Base-by-base conservation (phyloP, 2,329 filamentous ascomycete species). In the Colletotrichum sp. region DNA sequence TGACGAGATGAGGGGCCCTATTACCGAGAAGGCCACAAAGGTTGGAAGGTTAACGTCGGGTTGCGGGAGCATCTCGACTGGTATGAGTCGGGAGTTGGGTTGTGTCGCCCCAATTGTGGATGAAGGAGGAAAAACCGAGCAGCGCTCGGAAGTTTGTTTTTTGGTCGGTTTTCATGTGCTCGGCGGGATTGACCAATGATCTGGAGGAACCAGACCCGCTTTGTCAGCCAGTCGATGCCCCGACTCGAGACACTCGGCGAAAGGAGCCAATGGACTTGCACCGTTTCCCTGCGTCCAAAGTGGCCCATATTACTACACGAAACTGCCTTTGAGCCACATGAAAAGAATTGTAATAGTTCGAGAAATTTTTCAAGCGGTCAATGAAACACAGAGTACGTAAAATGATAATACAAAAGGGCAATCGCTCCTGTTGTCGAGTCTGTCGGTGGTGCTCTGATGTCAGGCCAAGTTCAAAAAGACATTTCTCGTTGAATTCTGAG, bases 131-230 rank as follows among this genome's bases (percentile, higher is more conserved):
- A 61, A 61, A 69, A 12, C 34, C 67, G 67, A 61, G 12, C n/a
- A 12, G 43, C 10, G 18, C 34, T 74, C 67, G 67, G 66, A 55
- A 71, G 65, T 55, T 26, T 38, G 71, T 55, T 38, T 38, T 32
- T 26, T 24, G n/a, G 13, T 13, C 18, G 28, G 63, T 8, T 21
- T 58, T 34, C 30, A n/a, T 21, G 9, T 6, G 43, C 21, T 76
- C 76, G 76, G 74, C 48, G 16, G 9, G 30, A 38, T 38, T n/a
- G 21, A 4, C 76, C 76, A 77, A 77, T 76, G 61, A 77, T n/a
- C 36, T 48, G 34, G 38, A 26, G n/a, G 6, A 1, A 18, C 8
- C 0, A 0, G 15, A 48, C 18, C 8, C n/a, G 38, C 52, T 48
- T 18, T 60, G 30, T 58, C 65, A 58, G 48, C 65, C 12, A 21